phyloP scores from a whole-genome alignment of 2,329 filamentous ascomycete genomes.

The Penicillium sp. region DNA sequence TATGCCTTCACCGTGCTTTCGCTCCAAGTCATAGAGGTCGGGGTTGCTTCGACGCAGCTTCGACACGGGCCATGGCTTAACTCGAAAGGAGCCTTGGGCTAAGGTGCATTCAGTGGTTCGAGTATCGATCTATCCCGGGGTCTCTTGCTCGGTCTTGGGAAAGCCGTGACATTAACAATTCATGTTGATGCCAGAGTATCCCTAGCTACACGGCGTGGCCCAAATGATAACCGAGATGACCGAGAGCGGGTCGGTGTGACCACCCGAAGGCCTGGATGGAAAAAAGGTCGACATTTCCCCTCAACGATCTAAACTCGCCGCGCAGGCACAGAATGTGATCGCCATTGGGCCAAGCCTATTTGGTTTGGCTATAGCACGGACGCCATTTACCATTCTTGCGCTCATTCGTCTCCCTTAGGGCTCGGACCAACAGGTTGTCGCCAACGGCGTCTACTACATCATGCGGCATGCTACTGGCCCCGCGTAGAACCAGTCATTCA shows the following conservation, averaged over 20 bases:
- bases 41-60: background rate
- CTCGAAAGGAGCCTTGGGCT: slow-evolving; percentile 3
- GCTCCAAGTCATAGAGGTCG: background rate
- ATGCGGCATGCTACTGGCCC: slow-evolving; percentile 6
- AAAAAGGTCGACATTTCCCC: slow-evolving; percentile 8
- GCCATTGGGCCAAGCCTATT: slow-evolving; percentile 3
- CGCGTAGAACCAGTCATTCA: slow-evolving; percentile 6
- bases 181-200: background rate
- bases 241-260: background rate
- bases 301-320: slow-evolving; percentile 11
- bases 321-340: slow-evolving; percentile 8
- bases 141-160: background rate
- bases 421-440: background rate
- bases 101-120: background rate
- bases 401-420: background rate
- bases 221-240: background rate
- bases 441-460: slow-evolving; percentile 13
- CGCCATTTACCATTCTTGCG: background rate
- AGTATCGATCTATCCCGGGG: slow-evolving; percentile 4
- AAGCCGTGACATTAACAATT: background rate
- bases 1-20: background rate
- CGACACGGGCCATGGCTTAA: background rate
- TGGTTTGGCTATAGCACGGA: slow-evolving; percentile 3
- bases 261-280: background rate
- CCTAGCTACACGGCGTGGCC: background rate